Base-by-base conservation (phyloP, 176 grass and related monocot species). In the Cocos nucifera region DNA sequence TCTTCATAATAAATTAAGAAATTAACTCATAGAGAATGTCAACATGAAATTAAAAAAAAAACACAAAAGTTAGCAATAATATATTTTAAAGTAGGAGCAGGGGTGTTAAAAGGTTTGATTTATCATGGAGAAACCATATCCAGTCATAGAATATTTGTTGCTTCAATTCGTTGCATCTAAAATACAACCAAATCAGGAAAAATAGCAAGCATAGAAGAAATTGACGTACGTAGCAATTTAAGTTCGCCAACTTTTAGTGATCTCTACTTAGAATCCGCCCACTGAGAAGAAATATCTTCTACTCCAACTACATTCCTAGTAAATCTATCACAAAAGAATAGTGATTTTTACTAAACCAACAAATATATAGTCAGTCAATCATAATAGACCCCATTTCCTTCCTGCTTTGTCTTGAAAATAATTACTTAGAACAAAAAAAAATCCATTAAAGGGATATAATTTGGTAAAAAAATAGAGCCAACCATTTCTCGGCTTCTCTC, bases 81-180 rank as follows among this genome's bases (percentile, higher is more conserved):
- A 21, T 21, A 1, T 21, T 48, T 59, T 49, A 89, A 60, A 15
- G 72, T 52, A 10, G 53, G 65, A 65, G 49, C 49, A 18, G 78
- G 57, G 44, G 28, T 24, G 54, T 71, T 75, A 54, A 85, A 72
- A 30, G 78, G 69, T 53, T 88, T 81, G 19, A 95, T 62, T 61
- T 95, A 81, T 85, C 89, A 95, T 19, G 75, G 81, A 53, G 89
- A 95, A 70, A 95, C 81, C 65, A 67, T 85, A 54, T 89, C 81
- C 59, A 78, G 85, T 59, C 81, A 67, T 1, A 44, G 32, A 66
- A 95, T 56, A 56, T 65, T 66, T 57, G 78, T 69, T 26, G 78
- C 63, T 56, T 95, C 85, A 51, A 89, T 85, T 85, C 89, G 89
- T 75, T 85, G 85, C 35, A 89, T 76, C 89, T 95, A 52, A 59